phyloP scores from a whole-genome alignment of 2,329 filamentous ascomycete species.

The Didymella lethalis region DNA sequence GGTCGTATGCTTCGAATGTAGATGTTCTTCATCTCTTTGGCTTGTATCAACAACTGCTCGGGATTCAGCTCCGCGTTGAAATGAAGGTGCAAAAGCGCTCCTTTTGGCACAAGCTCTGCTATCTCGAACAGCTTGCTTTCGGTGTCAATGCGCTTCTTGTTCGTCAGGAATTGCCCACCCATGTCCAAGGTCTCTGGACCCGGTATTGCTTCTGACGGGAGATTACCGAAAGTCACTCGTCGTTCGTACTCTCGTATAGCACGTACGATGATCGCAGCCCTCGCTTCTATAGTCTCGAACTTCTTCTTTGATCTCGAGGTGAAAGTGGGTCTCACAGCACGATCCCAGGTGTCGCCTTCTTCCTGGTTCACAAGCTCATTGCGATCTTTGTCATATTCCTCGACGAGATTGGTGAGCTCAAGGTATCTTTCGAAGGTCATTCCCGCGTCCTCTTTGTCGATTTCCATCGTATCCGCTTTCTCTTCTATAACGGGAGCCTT shows the following conservation, averaged over 20 bases:
- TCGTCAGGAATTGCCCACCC: slow-evolving; percentile 58
- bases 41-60: slow-evolving; percentile 65
- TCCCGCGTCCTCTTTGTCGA: neutral
- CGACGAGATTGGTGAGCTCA: neutral
- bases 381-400: slow-evolving; percentile 34
- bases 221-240: slow-evolving; percentile 52
- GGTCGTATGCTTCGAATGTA: slow-evolving; percentile 70
- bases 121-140: slow-evolving; percentile 66
- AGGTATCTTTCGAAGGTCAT: slow-evolving; percentile 14
- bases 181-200: slow-evolving; percentile 52
- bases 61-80: slow-evolving; percentile 78
- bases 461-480: slow-evolving; percentile 14
- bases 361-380: slow-evolving; percentile 44
- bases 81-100: slow-evolving; percentile 76
- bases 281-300: slow-evolving; percentile 32
- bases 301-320: slow-evolving; percentile 7
- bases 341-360: slow-evolving; percentile 49
- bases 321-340: slow-evolving; percentile 29
- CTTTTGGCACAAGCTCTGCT: slow-evolving; percentile 71
- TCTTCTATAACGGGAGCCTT: slow-evolving; percentile 23
- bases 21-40: slow-evolving; percentile 64
- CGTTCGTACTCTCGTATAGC: slow-evolving; percentile 55
- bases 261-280: slow-evolving; percentile 47
- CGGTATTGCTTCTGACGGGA: slow-evolving; percentile 54
- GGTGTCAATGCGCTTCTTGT: slow-evolving; percentile 55